Evolutionary conservation across 192 early-diverging fungal genomes (phyloP), one percentile per base, ranked within the genome.

Genomic region (Backusella tuberculispora): DNA sequence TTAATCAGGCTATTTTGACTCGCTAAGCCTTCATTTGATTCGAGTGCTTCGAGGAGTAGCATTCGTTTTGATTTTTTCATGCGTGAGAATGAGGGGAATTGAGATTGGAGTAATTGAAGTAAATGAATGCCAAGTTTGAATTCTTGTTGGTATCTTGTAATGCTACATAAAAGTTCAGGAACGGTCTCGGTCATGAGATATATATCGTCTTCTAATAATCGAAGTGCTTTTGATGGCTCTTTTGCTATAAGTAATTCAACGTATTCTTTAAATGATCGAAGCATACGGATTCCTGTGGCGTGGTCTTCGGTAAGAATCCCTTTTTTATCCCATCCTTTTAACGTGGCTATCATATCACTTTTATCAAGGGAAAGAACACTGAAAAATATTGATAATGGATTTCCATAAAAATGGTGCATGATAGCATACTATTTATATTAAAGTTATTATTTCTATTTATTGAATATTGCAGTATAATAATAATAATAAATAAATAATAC

Each of bases 391-490:
- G 92, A 93, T 63, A 97, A 87, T 3, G 96, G 94, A 76, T 95
- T 95, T 0, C 90, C 85, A 72, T 92, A 97, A 74, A 88, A 98
- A 76, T 95, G 90, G 73, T 94, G 91, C 94, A 96, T 95, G 15
- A 91, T 76, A 0, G 92, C 88, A 78, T 93, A 97, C 88, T 97
- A 81, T 34, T 42, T 42, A 48, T 3, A 12, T 46, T n/a, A 0
- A 34, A 2, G 2, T 34, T 34, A 34, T 34, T 34, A 34, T 34
- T 34, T 34, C 29, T 34, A 34, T 34, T 34, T 34, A 34, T 34
- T 34, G 2, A 34, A 34, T 34, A 34, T 34, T 34, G 29, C 2
- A 34, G 29, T 34, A 2, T 34, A 34, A 34, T 60, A 60, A 10
- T 26, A 24, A 60, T 10, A 60, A 26, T 26, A 26, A 26, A 24